Conservation (phyloP, 805 yeast genomes). For the Kuraishia piskuri region DNA sequence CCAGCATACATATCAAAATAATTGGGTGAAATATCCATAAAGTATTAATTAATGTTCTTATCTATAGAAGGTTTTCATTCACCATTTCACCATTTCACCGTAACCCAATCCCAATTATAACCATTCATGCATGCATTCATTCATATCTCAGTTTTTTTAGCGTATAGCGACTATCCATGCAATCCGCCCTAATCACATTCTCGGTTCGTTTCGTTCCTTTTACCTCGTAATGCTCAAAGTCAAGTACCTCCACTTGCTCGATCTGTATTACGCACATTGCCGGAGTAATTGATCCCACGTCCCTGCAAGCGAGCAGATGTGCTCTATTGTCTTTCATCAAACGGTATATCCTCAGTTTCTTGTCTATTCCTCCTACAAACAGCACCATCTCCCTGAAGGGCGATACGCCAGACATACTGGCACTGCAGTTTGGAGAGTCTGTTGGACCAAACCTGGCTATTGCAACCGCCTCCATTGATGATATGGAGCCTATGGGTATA, state of each 20-base stretch:
- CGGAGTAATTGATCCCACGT: constrained; percentile 10
- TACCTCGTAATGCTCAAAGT: constrained; percentile 10
- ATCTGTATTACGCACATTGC: constrained; percentile 5
- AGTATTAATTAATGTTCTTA: background rate
- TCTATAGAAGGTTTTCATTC: no score
- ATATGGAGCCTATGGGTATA: constrained; percentile 17
- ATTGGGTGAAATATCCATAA: background rate
- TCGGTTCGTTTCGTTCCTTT: constrained; percentile 1
- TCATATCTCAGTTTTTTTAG: background rate
- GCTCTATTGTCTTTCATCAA: constrained; percentile 6
- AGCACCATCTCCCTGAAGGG: constrained; percentile 4
- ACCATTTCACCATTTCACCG: no score
- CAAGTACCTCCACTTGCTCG: constrained; percentile 3
- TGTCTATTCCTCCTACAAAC: constrained; percentile 15
- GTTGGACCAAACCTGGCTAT: background rate
- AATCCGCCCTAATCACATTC: background rate
- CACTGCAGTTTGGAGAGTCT: background rate
- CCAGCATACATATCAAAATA: background rate
- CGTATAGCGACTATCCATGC: background rate
- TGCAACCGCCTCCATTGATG: constrained; percentile 8
- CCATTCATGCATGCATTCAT: background rate
- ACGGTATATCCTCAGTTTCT: constrained; percentile 12
- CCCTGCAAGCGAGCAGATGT: background rate
- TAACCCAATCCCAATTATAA: background rate
- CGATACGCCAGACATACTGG: background rate